Conservation (phyloP, 2,329 filamentous ascomycete species). For the Neobulgaria alba region DNA sequence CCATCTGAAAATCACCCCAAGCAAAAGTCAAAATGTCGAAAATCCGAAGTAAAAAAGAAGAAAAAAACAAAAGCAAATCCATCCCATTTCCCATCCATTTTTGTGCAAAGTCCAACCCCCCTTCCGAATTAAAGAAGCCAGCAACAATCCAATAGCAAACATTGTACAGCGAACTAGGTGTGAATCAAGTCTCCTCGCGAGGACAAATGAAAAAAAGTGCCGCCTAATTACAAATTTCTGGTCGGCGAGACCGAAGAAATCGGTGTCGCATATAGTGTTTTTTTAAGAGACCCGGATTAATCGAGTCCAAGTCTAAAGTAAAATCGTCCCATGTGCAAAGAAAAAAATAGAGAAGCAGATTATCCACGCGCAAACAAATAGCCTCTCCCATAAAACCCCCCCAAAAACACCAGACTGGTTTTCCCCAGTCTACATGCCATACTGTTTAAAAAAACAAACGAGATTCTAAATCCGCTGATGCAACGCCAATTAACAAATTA, state of each 20-base stretch:
- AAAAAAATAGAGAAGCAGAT: slow-evolving; percentile 24
- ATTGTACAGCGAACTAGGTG: slow-evolving; percentile 30
- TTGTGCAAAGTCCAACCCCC: slow-evolving; percentile 24
- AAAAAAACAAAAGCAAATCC: slow-evolving; percentile 15
- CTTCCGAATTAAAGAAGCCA: slow-evolving; percentile 16
- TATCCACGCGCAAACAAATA: slow-evolving; percentile 20
- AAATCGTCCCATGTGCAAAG: slow-evolving; percentile 24
- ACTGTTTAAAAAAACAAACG: slow-evolving; percentile 29
- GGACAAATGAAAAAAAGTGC: slow-evolving; percentile 26
- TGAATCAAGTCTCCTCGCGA: slow-evolving; percentile 9
- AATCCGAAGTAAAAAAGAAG: too few species aligned
- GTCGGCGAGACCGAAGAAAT: slow-evolving; percentile 23
- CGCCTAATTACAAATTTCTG: slow-evolving; percentile 31
- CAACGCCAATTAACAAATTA: slow-evolving; percentile 24
- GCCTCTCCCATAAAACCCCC: slow-evolving; percentile 21
- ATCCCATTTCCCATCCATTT: slow-evolving; percentile 21
- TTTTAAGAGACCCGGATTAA: slow-evolving; percentile 17
- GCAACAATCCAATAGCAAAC: slow-evolving; percentile 19
- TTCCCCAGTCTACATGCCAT: slow-evolving; percentile 28
- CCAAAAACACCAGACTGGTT: slow-evolving; percentile 31
- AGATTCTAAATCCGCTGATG: slow-evolving; percentile 27
- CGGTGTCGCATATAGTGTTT: slow-evolving; percentile 23
- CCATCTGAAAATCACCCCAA: too few species aligned
- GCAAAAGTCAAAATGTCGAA: too few species aligned
- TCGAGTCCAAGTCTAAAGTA: slow-evolving; percentile 22